A percentile compares a stretch with the other conserved stretches of the same genome.
Conservation (phyloP, 768 basidiomycete species). For the Tulasnella sp. region DNA sequence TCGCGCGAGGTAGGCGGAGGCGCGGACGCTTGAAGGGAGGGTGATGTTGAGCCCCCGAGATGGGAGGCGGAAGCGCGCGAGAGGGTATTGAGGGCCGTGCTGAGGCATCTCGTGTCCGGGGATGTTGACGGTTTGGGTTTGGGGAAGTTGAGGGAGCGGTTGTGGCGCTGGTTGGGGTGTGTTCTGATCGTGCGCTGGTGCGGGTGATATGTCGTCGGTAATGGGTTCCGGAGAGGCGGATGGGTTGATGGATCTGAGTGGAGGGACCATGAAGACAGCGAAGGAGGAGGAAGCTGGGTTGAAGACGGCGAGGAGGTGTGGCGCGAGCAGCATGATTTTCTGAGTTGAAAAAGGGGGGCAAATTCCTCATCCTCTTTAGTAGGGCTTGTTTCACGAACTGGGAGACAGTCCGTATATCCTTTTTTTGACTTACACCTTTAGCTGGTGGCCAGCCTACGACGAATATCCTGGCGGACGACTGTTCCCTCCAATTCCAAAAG, state of each 20-base stretch:
- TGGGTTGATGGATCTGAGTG: background rate
- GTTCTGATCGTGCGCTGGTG: background rate
- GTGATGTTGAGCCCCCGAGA: conserved; percentile 10
- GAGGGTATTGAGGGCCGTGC: background rate
- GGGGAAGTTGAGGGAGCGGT: background rate
- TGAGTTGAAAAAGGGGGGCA: background rate
- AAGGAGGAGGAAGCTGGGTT: conserved; percentile 13
- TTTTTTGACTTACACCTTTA: conserved; percentile 1
- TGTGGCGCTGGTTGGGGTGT: background rate
- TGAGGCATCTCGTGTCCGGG: background rate
- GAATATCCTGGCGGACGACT: background rate
- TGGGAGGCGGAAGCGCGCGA: conserved; percentile 6
- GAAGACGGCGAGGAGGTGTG: conserved; percentile 9
- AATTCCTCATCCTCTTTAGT: no score
- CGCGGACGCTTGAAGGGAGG: background rate
- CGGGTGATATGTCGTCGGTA: background rate
- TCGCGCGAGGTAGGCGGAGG: background rate
- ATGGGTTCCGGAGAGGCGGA: background rate
- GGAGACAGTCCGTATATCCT: no score
- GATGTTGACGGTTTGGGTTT: background rate
- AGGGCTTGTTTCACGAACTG: no score
- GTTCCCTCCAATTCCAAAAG: conserved; percentile 12
- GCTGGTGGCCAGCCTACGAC: conserved; percentile 9
- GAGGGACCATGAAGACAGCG: conserved; percentile 7
- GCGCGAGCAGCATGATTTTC: conserved; percentile 9